Evolutionary conservation across 495 filamentous ascomycete genomes (phyloP), one percentile per base, ranked within the genome.

Genomic region (Staphylotrichum longicolle): DNA sequence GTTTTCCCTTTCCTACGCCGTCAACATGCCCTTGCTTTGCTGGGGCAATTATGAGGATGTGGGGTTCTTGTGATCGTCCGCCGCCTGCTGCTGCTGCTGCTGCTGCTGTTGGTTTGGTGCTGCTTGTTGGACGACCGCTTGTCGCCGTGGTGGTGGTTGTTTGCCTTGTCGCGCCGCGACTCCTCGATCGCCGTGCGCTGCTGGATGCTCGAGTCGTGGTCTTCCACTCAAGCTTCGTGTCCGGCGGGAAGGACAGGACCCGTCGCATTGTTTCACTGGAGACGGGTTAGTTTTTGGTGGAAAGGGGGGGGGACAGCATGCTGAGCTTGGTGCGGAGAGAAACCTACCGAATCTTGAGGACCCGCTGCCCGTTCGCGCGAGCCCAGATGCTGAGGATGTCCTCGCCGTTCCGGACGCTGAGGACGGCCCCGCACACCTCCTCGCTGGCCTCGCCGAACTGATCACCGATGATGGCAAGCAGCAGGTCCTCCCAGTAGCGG

Each of bases 351-450:
- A 98, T 96, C 80, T 97, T 98, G 70, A 98, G 89, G 75, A 96
- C 95, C 68, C 91, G 86, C 64, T 91, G 89, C 15, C 93, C 93
- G 66, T 94, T 88, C 66, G 89, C 91, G 70, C 90, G 88, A 47
- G 92, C 95, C 94, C 94, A 98, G 68, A 98, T 91, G 77, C 91
- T 96, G 72, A 98, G 82, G 45, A 98, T 93, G 69, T 98, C 94
- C 77, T 98, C 94, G 30, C 93, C 93, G 72, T 91, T 93, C 59
- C 94, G 82, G 57, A 98, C 91, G 72, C 93, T 97, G 41, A 98
- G 80, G 10, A 98, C 95, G 50, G 86, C 88, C 60, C 94, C 94
- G 67, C 94, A 98, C 42, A 98, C 88, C 71, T 98, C 95, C 63
- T 98, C 94, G 42, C 88, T 84, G 39, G 91, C 93, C 66, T 98